Base-by-base conservation (phyloP, 306 rosid genomes). In the Fragaria nilgerrensis region DNA sequence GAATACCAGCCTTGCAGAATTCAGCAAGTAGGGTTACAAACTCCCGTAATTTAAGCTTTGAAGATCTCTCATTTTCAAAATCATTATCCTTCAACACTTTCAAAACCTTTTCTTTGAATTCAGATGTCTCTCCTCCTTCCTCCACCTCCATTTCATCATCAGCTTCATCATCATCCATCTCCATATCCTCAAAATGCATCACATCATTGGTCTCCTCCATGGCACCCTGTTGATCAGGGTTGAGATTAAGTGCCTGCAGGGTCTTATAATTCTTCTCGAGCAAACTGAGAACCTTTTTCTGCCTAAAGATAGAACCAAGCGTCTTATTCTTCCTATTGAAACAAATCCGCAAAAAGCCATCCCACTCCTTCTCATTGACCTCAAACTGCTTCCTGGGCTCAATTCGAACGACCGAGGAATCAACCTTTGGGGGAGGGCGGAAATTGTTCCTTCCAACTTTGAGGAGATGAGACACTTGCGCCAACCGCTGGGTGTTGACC, bases 381-480 rank as follows among this genome's bases (percentile, higher is more conserved):
- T 88, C 91, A 53, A 89, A 86, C 0, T 94, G 98, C 67, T 82
- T 90, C 82, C 96, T 81, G 2, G 98, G 97, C 87, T 95, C 98
- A 29, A 92, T 92, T 25, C 97, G 81, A 32, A 95, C 96, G 0
- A 92, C 97, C 1, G 97, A 92, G 16, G 98, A 95, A 84, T 95
- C 96, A 12, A 94, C 98, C 82, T 94, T 94, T 0, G 98, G 98
- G 0, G 96, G 98, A 61, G 96, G 97, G 11, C 97, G 92, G 69
- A 94, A 94, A 77, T 95, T 95, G 83, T 92, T 95, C 81, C 82
- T 89, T 10, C 97, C 98, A 45, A 95, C 98, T 84, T 95, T 95
- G 15, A 95, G 95, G 52, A 95, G 98, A 73, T 95, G 98, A 67
- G 86, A 94, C 23, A 94, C 86, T 72, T 94, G 88, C 17, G 98